Conservation (phyloP, 2,329 filamentous ascomycete species). For the Madurella mycetomatis region DNA sequence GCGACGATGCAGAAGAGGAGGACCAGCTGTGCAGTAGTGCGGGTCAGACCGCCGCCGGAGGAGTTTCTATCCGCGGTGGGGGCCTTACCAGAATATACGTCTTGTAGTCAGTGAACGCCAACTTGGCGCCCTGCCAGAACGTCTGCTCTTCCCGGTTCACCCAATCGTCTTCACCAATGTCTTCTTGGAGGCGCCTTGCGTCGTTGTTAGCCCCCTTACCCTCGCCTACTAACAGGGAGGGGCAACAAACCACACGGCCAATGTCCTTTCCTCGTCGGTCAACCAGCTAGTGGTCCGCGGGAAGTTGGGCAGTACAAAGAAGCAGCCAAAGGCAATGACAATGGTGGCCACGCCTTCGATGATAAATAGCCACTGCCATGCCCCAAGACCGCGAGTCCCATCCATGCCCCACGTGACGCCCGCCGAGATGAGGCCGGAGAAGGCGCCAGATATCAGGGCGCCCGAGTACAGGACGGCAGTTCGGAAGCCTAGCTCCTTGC, state of each 20-base stretch:
- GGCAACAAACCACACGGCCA: conserved; percentile 45
- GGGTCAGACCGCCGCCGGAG: neutral
- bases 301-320: conserved; percentile 52
- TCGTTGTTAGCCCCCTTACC: neutral
- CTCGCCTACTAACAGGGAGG: neutral
- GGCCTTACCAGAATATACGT: conserved; percentile 51
- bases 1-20: conserved; percentile 55
- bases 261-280: conserved; percentile 49
- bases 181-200: conserved; percentile 52
- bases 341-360: conserved; percentile 60
- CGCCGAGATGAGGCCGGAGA: conserved; percentile 56
- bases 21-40: conserved; percentile 34
- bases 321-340: conserved; percentile 48
- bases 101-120: conserved; percentile 56
- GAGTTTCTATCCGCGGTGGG: neutral
- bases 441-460: conserved; percentile 61
- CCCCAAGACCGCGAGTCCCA: conserved; percentile 47
- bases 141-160: conserved; percentile 51
- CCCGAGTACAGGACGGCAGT: conserved; percentile 56
- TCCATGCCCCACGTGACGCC: conserved; percentile 59
- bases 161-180: conserved; percentile 63
- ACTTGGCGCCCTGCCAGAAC: conserved; percentile 49
- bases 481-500: conserved; percentile 56
- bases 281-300: conserved; percentile 42
- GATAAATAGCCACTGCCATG: conserved; percentile 65